A percentile compares a stretch with the other conserved stretches of the same genome.
phyloP scores from a whole-genome alignment of 257 asterid species.

The Nicotiana otophora region DNA sequence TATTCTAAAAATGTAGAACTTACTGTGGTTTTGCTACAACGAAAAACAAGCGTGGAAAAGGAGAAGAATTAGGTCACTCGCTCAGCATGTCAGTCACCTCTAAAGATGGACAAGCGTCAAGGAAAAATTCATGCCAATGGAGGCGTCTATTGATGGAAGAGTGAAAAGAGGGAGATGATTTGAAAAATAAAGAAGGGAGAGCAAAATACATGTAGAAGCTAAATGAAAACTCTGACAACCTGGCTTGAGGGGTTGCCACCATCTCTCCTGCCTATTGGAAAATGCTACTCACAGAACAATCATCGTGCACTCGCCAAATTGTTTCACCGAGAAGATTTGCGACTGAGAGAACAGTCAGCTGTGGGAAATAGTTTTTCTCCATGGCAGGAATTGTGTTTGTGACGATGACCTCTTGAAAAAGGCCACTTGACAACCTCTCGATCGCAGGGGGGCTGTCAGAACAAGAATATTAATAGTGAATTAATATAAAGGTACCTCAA shows the following conservation, averaged over 20 bases:
- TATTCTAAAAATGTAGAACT: neutral
- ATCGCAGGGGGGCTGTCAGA: constrained; percentile 83
- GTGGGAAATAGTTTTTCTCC: constrained; percentile 78
- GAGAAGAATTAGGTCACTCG: neutral
- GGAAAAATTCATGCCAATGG: constrained; percentile 5
- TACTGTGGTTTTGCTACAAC: neutral
- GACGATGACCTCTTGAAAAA: constrained; percentile 88
- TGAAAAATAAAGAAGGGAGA: neutral
- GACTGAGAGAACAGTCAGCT: constrained; percentile 79
- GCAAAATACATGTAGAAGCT: neutral
- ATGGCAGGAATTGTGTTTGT: constrained; percentile 79
- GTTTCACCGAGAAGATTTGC: constrained; percentile 95
- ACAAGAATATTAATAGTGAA: constrained; percentile 1
- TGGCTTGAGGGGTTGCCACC: neutral
- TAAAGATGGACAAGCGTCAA: neutral
- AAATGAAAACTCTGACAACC: neutral
- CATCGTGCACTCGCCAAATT: constrained; percentile 94
- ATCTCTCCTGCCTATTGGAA: constrained; percentile 42
- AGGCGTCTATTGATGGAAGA: neutral
- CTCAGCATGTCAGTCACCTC: neutral
- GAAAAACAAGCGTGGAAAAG: neutral
- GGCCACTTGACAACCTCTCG: constrained; percentile 84
- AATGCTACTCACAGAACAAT: constrained; percentile 93
- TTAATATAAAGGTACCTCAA: neutral
- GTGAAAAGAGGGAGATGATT: neutral